Evolutionary conservation across 257 asterid species (phyloP), one percentile per base, ranked within the genome.

Genomic region (Avicennia marina): DNA sequence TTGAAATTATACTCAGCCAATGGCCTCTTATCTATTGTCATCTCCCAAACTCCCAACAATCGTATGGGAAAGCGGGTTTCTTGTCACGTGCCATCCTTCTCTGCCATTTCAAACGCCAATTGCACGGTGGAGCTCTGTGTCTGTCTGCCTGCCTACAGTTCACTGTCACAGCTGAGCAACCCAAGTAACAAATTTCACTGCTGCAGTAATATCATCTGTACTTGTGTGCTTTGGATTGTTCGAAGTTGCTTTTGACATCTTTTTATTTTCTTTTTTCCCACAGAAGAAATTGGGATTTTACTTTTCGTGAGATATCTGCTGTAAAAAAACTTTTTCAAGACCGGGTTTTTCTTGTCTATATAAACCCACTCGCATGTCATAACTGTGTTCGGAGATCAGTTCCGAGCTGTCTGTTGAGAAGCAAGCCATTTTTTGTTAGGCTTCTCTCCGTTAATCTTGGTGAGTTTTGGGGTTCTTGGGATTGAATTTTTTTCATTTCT

Each of bases 281-380:
- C 13, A 17, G 18, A 25, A 17, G 4, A 44, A 60, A 25, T 6
- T n/a, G n/a, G 1, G 29, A 21, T 21, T 11, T 42, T 44, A n/a
- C 7, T 18, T 60, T 52, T 52, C 33, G 5, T 29, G 73, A 66
- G 73, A 66, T 67, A 63, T 72, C 62, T 51, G 46, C 48, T 7
- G 25, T 62, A 7, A 17, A 56, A 20, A 4, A 9, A 20, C 42
- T 6, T 29, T 31, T 56, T 32, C 78, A 31, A 38, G 65, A 67
- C 58, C 56, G 67, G 66, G 43, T 51, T 61, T 62, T 21, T 41
- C 63, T 34, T 34, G 41, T 34, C 59, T 51, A 21, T 20, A 45
- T 63, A 61, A 62, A 25, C 22, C 46, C 60, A 13, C 40, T 58
- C 42, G 46, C 62, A 41, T 53, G 72, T 62, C 53, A 0, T 41